Conservation (phyloP, 2,329 filamentous ascomycete species). For the Coleophoma cylindrospora region DNA sequence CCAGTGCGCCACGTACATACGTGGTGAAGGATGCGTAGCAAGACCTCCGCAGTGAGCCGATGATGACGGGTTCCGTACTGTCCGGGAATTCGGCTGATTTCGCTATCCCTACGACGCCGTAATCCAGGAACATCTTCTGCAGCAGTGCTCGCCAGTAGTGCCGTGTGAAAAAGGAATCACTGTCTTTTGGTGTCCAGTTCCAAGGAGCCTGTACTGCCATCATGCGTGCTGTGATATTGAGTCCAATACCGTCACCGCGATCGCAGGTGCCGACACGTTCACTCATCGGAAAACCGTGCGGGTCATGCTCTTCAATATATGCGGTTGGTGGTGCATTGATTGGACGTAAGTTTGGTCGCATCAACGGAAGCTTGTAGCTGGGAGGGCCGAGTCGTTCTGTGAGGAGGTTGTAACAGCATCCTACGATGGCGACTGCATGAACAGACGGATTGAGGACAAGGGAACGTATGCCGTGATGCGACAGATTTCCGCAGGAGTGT, state of each 20-base stretch:
- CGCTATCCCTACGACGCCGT: constrained; percentile 63
- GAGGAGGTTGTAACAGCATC: constrained; percentile 96
- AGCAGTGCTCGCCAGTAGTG: constrained; percentile 91
- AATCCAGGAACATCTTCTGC: constrained; percentile 88
- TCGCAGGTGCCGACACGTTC: constrained; percentile 56
- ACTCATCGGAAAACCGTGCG: constrained; percentile 93
- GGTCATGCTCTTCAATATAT: constrained; percentile 51
- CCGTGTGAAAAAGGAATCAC: constrained; percentile 81
- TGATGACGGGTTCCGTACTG: constrained; percentile 75
- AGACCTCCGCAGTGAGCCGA: constrained; percentile 76
- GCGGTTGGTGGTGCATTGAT: constrained; percentile 62
- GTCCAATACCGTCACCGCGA: constrained; percentile 56
- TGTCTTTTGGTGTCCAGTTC: constrained; percentile 83
- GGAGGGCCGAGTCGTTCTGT: constrained; percentile 85
- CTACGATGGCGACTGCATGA: constrained; percentile 88
- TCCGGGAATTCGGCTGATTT: constrained; percentile 19
- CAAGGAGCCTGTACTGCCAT: constrained; percentile 95
- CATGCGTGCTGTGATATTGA: constrained; percentile 96
- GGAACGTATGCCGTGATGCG: constrained; percentile 87
- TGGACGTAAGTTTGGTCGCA: constrained; percentile 64
- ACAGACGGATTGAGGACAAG: constrained; percentile 80
- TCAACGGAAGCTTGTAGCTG: constrained; percentile 76
- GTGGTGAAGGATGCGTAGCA: constrained; percentile 70
- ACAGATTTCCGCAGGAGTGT: constrained; percentile 96
- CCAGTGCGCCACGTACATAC: constrained; percentile 77